Conservation (phyloP, 2,329 filamentous ascomycete species). For the Fusarium caatingaense region DNA sequence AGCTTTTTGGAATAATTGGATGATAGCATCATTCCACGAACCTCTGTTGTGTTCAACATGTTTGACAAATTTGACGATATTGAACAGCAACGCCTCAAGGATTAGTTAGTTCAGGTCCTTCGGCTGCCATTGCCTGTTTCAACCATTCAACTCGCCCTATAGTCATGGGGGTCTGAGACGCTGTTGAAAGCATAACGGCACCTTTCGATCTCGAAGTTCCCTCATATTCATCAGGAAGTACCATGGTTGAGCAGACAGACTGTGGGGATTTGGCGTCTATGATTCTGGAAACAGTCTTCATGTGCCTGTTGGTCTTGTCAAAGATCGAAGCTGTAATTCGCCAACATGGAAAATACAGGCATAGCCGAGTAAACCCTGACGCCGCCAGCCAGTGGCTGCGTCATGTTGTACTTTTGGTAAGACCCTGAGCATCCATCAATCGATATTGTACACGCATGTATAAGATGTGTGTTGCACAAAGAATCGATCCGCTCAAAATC, state of each 20-base stretch:
- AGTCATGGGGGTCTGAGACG: neutral
- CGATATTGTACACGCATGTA: neutral
- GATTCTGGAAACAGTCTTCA: conserved; percentile 16
- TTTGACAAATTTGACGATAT: neutral
- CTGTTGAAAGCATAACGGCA: neutral
- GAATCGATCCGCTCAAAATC: neutral
- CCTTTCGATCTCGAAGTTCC: neutral
- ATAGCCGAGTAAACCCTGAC: conserved; percentile 20
- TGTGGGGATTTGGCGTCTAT: neutral
- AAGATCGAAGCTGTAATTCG: conserved; percentile 5
- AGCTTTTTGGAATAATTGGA: neutral
- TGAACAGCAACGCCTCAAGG: neutral
- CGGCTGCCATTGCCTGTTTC: neutral
- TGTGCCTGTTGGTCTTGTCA: conserved; percentile 1
- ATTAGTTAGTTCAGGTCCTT: neutral
- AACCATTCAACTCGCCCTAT: neutral
- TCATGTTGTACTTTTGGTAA: neutral
- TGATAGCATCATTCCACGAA: neutral
- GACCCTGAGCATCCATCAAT: conserved; percentile 3
- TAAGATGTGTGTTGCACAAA: neutral
- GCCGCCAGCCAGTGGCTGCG: conserved; percentile 11
- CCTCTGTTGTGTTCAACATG: neutral
- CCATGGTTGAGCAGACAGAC: neutral
- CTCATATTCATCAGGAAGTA: neutral
- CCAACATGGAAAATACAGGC: conserved; percentile 1